phyloP scores from a whole-genome alignment of 2,329 filamentous ascomycete species.

The Epichloe coenophiala region DNA sequence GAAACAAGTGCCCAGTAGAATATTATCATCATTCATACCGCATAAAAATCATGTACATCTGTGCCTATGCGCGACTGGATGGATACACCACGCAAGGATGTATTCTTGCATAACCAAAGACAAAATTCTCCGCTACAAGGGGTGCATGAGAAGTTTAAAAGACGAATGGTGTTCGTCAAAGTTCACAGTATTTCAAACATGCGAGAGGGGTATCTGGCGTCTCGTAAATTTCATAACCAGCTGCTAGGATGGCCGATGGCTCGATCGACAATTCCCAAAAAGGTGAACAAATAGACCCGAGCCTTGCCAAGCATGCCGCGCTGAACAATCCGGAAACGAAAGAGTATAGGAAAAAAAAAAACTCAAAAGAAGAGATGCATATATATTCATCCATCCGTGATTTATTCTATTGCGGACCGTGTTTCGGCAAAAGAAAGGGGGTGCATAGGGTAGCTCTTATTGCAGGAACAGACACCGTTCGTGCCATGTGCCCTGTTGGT shows the following conservation, averaged over 20 bases:
- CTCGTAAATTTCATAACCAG: not conserved
- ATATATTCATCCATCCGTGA: not conserved
- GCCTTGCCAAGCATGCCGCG: not conserved
- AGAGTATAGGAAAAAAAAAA: not conserved
- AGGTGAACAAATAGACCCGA: not conserved
- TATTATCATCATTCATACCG: no score
- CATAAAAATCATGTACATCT: no score
- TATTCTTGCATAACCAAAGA: no score
- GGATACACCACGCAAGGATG: no score
- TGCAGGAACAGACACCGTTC: conserved; percentile 12
- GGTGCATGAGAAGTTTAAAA: no score
- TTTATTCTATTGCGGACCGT: not conserved
- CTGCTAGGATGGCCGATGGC: not conserved
- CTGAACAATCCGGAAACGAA: not conserved
- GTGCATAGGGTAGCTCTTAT: not conserved
- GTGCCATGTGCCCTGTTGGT: conserved; percentile 10
- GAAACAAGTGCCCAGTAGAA: no score
- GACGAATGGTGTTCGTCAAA: not conserved
- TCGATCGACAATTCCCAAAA: not conserved
- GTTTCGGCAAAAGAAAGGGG: not conserved
- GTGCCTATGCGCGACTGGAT: no score
- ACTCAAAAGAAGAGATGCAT: not conserved
- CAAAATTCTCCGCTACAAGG: no score
- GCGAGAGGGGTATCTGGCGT: not conserved
- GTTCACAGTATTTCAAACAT: not conserved